Percentiles rank a stretch among this genome's conserved stretches.
Evolutionary conservation across 352 stramenopile genomes (phyloP).

Genomic region (Phytopythium kandeliae): DNA sequence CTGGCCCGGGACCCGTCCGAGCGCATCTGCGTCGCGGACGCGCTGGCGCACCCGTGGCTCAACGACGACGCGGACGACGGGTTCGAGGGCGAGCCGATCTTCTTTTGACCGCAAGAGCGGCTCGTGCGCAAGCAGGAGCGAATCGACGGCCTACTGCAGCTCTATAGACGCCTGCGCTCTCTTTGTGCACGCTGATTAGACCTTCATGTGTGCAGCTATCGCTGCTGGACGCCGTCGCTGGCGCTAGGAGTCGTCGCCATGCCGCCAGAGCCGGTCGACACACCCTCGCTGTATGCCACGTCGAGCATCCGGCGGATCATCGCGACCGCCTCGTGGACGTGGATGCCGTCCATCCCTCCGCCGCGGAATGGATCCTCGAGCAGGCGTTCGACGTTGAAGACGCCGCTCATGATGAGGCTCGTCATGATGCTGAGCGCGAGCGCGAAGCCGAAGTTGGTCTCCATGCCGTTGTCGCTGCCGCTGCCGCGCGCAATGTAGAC

Average conservation of each 20-base stretch:
- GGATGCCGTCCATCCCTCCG: conserved; percentile 62
- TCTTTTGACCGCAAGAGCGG: conserved; percentile 32
- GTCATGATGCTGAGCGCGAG: conserved; percentile 69
- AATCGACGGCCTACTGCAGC: too few relatives aligned
- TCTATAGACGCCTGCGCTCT: too few relatives aligned
- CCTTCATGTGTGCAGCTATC: too few relatives aligned
- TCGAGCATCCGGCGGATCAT: conserved; percentile 54
- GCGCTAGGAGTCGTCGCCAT: conserved; percentile 32
- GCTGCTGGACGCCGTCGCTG: too few relatives aligned
- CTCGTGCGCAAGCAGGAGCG: neutral
- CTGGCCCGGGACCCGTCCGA: conserved; percentile 41
- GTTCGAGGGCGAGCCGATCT: conserved; percentile 50
- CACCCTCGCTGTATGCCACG: conserved; percentile 24
- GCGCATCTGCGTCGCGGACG: conserved; percentile 47
- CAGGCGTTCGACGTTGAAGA: conserved; percentile 81
- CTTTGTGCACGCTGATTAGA: too few relatives aligned
- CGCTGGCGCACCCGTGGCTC: conserved; percentile 64
- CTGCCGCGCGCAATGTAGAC: conserved; percentile 61
- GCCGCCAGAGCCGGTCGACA: neutral
- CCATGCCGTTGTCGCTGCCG: conserved; percentile 32
- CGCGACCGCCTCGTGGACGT: conserved; percentile 45
- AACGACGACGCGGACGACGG: conserved; percentile 15
- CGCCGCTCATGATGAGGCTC: conserved; percentile 80
- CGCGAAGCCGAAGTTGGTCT: conserved; percentile 74
- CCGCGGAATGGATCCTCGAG: conserved; percentile 82